Evolutionary conservation across 2,329 filamentous ascomycete genomes (phyloP).

Genomic region (Aspergillus tubingensis): DNA sequence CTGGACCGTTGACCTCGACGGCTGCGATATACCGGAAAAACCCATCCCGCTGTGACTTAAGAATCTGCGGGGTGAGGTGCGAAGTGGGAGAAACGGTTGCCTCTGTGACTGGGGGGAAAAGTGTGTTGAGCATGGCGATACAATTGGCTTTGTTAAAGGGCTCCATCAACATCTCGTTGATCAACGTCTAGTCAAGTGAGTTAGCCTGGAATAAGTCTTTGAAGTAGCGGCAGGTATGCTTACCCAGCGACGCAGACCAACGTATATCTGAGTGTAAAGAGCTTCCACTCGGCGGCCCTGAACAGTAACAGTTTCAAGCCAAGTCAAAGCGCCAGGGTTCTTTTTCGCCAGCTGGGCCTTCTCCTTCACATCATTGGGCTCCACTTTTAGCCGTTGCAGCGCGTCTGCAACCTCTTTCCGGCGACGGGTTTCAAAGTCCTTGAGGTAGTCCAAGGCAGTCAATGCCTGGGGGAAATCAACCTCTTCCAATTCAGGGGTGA

Average conservation of each 20-base stretch:
- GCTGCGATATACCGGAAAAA: conserved; percentile 65
- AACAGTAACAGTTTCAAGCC: conserved; percentile 55
- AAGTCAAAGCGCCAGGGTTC: conserved; percentile 57
- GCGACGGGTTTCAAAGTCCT: conserved; percentile 62
- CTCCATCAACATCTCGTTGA: conserved; percentile 64
- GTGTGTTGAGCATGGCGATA: conserved; percentile 67
- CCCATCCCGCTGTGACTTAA: conserved; percentile 60
- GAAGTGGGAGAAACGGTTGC: conserved; percentile 50
- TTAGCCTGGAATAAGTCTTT: conserved; percentile 19
- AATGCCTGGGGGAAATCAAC: conserved; percentile 68
- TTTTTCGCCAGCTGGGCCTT: conserved; percentile 52
- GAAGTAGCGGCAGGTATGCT: conserved; percentile 25
- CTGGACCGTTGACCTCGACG: conserved; percentile 58
- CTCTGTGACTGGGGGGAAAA: conserved; percentile 60
- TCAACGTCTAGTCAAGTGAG: conserved; percentile 52
- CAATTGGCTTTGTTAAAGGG: conserved; percentile 68
- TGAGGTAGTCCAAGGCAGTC: conserved; percentile 66
- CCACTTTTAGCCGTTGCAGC: conserved; percentile 56
- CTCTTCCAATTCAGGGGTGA: conserved; percentile 56
- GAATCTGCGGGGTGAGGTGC: conserved; percentile 53
- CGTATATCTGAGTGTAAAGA: conserved; percentile 63
- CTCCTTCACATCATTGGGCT: conserved; percentile 51
- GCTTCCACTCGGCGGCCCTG: conserved; percentile 56
- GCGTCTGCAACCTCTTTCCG: conserved; percentile 60
- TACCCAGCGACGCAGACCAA: conserved; percentile 66